Conservation (phyloP, 495 filamentous ascomycete genomes). For the Penicillium verhagenii region DNA sequence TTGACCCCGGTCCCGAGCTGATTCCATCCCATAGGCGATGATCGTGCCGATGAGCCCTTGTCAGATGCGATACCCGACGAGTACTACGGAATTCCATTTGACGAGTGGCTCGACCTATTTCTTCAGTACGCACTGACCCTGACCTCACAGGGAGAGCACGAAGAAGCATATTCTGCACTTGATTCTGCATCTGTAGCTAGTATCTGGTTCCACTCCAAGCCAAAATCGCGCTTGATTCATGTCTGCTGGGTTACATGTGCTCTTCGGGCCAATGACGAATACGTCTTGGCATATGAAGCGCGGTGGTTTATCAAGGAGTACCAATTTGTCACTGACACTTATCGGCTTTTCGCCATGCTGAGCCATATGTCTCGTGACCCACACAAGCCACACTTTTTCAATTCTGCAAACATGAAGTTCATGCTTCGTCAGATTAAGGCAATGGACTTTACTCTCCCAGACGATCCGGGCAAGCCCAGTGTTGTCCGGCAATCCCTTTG, state of each 20-base stretch:
- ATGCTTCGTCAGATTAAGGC: conserved; percentile 87
- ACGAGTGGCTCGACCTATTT: conserved; percentile 87
- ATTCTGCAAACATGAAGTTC: conserved; percentile 74
- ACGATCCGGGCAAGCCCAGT: conserved; percentile 24
- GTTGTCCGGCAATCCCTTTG: conserved; percentile 34
- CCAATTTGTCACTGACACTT: conserved; percentile 80
- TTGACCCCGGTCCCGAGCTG: conserved; percentile 1
- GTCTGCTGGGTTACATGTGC: conserved; percentile 84
- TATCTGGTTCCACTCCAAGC: conserved; percentile 69
- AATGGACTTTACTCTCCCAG: conserved; percentile 65
- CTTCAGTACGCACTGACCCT: conserved; percentile 76
- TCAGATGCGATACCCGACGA: conserved; percentile 51
- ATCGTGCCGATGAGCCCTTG: conserved; percentile 25
- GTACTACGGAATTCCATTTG: conserved; percentile 77
- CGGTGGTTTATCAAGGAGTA: conserved; percentile 87
- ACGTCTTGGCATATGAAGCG: conserved; percentile 59
- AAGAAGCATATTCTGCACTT: conserved; percentile 75
- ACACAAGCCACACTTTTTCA: conserved; percentile 51
- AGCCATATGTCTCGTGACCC: conserved; percentile 59
- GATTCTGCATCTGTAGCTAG: conserved; percentile 70
- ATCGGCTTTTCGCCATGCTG: conserved; percentile 73
- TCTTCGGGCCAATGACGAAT: conserved; percentile 73
- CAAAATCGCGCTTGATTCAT: conserved; percentile 69
- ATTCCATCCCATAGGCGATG: conserved; percentile 17
- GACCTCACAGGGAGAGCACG: conserved; percentile 54